These are phyloP conservation scores for Chaetomidium leptoderma DNA, from an alignment of 495 filamentous ascomycete species.

Conservation along the genomic window DNA sequence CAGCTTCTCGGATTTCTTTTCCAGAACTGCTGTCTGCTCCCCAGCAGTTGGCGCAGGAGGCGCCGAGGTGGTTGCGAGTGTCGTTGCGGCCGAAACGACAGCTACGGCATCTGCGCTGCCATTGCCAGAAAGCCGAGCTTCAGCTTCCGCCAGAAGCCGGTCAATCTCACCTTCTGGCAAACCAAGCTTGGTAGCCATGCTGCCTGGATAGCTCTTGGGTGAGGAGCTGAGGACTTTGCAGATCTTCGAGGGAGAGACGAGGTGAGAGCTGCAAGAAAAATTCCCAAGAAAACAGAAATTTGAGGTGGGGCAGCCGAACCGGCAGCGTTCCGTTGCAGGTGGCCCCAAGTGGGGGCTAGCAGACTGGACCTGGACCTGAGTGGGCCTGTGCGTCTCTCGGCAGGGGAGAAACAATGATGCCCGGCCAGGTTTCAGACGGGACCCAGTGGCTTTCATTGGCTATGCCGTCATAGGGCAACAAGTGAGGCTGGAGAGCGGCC, in stretches of 20 bases:
- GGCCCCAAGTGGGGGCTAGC: background rate
- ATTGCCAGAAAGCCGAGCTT: constrained; percentile 29
- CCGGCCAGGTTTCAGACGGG: constrained; percentile 4
- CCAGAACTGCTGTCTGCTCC: constrained; percentile 18
- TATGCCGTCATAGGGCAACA: constrained; percentile 27
- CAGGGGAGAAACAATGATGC: constrained; percentile 27
- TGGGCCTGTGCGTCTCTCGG: constrained; percentile 16
- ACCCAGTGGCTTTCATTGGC: background rate
- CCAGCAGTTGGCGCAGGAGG: constrained; percentile 22
- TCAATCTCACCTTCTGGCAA: constrained; percentile 33
- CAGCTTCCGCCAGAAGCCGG: constrained; percentile 31
- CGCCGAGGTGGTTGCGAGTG: constrained; percentile 11
- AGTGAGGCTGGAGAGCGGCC: constrained; percentile 33
- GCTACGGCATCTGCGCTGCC: constrained; percentile 14
- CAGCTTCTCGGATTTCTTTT: constrained; percentile 32
- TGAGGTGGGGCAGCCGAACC: constrained; percentile 9
- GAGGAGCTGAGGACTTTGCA: background rate
- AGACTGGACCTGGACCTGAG: background rate
- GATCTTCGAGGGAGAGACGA: background rate
- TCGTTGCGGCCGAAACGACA: constrained; percentile 11
- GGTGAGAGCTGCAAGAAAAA: constrained; percentile 11
- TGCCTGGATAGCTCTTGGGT: constrained; percentile 5
- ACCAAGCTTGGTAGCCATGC: constrained; percentile 22
- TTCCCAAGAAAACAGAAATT: constrained; percentile 9
- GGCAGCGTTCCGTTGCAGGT: background rate